phyloP scores from a whole-genome alignment of 1,284 basidiomycete genomes.

The Trametes hirsuta region DNA sequence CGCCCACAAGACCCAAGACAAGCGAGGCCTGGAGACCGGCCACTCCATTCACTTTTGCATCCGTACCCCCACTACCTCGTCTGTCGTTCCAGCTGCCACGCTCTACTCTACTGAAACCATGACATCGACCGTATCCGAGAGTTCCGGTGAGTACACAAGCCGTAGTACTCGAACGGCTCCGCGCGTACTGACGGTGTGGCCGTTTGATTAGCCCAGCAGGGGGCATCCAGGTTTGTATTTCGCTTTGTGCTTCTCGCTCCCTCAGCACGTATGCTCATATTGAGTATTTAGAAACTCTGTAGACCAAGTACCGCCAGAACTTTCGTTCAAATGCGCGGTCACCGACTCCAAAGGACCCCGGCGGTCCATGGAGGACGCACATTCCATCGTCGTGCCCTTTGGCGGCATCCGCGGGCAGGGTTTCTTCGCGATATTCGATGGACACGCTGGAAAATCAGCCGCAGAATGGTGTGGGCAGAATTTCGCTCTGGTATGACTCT shows the following conservation, averaged over 20 bases:
- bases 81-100: not conserved
- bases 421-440: conserved; percentile 98
- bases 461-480: conserved; percentile 98
- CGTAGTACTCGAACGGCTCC: not conserved
- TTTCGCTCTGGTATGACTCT: conserved; percentile 83
- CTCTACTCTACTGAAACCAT: not conserved
- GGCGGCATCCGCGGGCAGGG: conserved; percentile 91
- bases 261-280: not conserved
- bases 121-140: conserved; percentile 1
- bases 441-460: conserved; percentile 97
- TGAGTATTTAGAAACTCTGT: not conserved
- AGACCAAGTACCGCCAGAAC: conserved; percentile 40
- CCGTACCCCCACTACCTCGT: conserved; percentile 10
- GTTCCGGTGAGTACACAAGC: conserved; percentile 1
- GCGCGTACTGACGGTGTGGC: not conserved
- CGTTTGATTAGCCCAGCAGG: conserved; percentile 9
- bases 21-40: conserved; percentile 7
- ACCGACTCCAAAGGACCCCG: conserved; percentile 91
- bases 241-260: not conserved
- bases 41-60: conserved; percentile 10
- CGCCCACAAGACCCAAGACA: not conserved
- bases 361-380: conserved; percentile 97
- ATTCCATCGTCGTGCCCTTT: conserved; percentile 95
- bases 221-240: not conserved
- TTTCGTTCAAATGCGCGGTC: conserved; percentile 83